Percentiles rank a stretch among this genome's conserved stretches.
Conservation (phyloP, 2,329 filamentous ascomycete genomes). For the Mollisiaceae sp. region DNA sequence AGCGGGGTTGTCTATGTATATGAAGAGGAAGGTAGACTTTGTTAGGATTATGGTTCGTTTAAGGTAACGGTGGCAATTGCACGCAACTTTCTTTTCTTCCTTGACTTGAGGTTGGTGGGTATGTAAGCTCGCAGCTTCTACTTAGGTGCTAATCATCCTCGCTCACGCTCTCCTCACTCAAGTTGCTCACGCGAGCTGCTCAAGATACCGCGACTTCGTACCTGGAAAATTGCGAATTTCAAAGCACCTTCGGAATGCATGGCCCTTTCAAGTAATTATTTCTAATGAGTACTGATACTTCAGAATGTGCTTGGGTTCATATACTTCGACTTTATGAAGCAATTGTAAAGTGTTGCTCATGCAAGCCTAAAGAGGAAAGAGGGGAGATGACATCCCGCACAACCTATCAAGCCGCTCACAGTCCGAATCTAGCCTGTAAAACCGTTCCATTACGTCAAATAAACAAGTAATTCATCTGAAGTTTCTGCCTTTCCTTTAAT, state of each 20-base stretch:
- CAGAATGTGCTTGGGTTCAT: not conserved
- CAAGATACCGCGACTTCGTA: not conserved
- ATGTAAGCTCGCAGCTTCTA: too few relatives aligned
- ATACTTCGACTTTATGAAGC: not conserved
- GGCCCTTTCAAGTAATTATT: not conserved
- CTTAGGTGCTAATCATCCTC: too few relatives aligned
- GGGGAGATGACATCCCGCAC: not conserved
- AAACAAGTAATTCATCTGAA: too few relatives aligned
- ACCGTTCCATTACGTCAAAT: not conserved
- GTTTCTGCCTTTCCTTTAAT: not conserved
- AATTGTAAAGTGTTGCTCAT: not conserved
- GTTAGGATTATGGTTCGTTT: too few relatives aligned
- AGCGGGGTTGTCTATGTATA: too few relatives aligned
- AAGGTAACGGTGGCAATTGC: too few relatives aligned
- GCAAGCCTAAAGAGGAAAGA: not conserved
- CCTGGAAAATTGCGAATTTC: not conserved
- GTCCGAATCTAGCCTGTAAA: not conserved
- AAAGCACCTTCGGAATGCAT: not conserved
- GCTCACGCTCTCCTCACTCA: too few relatives aligned
- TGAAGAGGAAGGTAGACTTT: too few relatives aligned
- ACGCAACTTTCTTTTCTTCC: too few relatives aligned
- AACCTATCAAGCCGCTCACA: constrained; percentile 1
- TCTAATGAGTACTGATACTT: not conserved
- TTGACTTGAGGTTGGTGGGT: too few relatives aligned
- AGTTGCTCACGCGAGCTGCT: not conserved